Evolutionary conservation across 2,329 filamentous ascomycete species (phyloP), one percentile per base, ranked within the genome.

Genomic region (Penicillium verrucosum): DNA sequence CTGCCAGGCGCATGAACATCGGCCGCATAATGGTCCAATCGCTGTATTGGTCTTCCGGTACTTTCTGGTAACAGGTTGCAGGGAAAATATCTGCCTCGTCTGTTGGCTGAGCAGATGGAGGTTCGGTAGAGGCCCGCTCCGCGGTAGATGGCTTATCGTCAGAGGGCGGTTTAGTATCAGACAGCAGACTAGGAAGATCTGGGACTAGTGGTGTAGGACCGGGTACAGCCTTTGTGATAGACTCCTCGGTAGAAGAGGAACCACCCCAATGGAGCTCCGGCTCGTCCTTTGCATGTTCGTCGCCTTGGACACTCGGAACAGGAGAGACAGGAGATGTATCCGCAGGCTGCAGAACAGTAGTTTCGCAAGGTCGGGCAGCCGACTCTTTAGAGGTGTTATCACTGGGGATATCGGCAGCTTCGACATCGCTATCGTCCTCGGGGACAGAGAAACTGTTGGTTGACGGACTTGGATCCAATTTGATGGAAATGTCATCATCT

Each of bases 381-480:
- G 48, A 52, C 12, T 34, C 42, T 4, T 57, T 30, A 7, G 47
- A 55, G 6, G 44, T 51, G 36, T 56, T 45, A 34, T 57, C 45
- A 32, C 48, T 54, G 2, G 44, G 44, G 2, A 27, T 5, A 5
- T 48, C 44, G 3, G 29, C 30, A 11, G 45, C 43, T 9, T 55
- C 66, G 5, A 64, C 51, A 47, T 71, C 66, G 36, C 72, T 72
- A 29, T 77, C 74, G 27, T 73, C 73, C 16, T 76, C 74, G 14
- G 76, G 74, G 8, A 76, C 74, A 47, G 66, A 67, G 56, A 77
- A 78, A 12, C 70, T 75, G 54, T 78, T 78, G 25, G 62, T 69
- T 3, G 68, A 58, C 11, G 57, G 55, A 29, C 49, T 60, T 12
- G 50, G 11, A 18, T 58, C 27, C 32, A 16, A 32, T 16, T 46